These are phyloP conservation scores for Meripilus lineatus DNA, from an alignment of 1,284 basidiomycete species.

Conservation along the genomic window DNA sequence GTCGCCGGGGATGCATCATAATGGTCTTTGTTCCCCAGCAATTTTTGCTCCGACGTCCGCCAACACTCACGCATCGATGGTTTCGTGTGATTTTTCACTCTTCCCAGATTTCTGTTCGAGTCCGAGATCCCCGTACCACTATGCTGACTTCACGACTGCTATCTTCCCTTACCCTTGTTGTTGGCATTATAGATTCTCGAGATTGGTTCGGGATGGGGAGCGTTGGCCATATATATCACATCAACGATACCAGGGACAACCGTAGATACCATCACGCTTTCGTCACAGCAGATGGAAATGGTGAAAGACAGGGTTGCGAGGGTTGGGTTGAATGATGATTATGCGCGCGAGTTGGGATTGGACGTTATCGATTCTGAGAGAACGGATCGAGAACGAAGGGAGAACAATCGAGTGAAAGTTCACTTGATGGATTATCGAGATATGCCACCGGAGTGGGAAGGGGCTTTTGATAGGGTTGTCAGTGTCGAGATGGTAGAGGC, in stretches of 20 bases:
- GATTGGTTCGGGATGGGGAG: constrained; percentile 82
- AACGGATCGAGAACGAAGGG: constrained; percentile 31
- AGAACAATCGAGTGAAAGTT: constrained; percentile 61
- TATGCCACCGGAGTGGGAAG: constrained; percentile 61
- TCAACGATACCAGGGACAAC: constrained; percentile 48
- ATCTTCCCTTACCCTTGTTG: neutral
- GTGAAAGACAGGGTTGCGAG: constrained; percentile 54
- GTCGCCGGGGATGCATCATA: too few species aligned
- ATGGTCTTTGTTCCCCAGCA: too few species aligned
- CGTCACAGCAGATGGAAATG: constrained; percentile 61
- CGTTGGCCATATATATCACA: constrained; percentile 65
- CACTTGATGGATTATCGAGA: constrained; percentile 75
- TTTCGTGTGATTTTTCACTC: too few species aligned
- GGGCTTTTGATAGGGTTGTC: constrained; percentile 65
- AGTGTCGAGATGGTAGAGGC: constrained; percentile 82
- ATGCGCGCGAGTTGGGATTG: neutral
- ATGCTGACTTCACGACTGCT: too few species aligned
- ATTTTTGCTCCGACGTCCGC: too few species aligned
- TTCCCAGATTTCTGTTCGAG: too few species aligned
- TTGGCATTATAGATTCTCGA: constrained; percentile 43
- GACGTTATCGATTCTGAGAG: neutral
- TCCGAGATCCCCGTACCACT: too few species aligned
- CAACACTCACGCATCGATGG: too few species aligned
- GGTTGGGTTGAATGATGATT: neutral
- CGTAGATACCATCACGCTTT: constrained; percentile 75